Conservation (phyloP, 1,284 basidiomycete species). For the Ustilago xerochloae region DNA sequence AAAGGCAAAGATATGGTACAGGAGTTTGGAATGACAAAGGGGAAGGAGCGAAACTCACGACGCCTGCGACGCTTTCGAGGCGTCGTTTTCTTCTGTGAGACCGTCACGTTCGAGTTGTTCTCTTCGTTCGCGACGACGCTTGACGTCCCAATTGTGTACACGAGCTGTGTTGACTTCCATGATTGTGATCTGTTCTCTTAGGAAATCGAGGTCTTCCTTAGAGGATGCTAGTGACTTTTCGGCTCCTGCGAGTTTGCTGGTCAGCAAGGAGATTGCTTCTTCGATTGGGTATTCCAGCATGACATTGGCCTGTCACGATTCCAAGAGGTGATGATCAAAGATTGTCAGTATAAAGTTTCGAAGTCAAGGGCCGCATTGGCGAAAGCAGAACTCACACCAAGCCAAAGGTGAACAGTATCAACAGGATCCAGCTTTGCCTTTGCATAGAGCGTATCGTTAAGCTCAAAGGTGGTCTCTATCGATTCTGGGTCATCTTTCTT, state of each 20-base stretch:
- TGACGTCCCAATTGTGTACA: constrained; percentile 96
- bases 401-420: constrained; percentile 92
- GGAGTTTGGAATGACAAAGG: neutral
- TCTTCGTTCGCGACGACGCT: constrained; percentile 76
- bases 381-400: constrained; percentile 77
- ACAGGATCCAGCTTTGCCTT: constrained; percentile 88
- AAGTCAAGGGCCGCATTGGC: neutral
- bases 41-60: constrained; percentile 37
- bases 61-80: constrained; percentile 22
- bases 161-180: constrained; percentile 98
- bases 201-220: constrained; percentile 88
- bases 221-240: constrained; percentile 78
- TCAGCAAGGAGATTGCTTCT: constrained; percentile 81
- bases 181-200: constrained; percentile 93
- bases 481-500: constrained; percentile 73
- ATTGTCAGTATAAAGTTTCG: neutral
- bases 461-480: constrained; percentile 87
- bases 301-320: constrained; percentile 72
- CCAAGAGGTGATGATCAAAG: neutral
- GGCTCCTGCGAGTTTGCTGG: constrained; percentile 81
- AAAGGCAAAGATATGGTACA: neutral
- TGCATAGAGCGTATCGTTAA: constrained; percentile 94
- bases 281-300: constrained; percentile 94
- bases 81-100: constrained; percentile 13
- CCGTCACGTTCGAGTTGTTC: constrained; percentile 42